Evolutionary conservation across 345 rosid genomes (phyloP), one percentile per base, ranked within the genome.

Genomic region (Lumnitzera littorea): DNA sequence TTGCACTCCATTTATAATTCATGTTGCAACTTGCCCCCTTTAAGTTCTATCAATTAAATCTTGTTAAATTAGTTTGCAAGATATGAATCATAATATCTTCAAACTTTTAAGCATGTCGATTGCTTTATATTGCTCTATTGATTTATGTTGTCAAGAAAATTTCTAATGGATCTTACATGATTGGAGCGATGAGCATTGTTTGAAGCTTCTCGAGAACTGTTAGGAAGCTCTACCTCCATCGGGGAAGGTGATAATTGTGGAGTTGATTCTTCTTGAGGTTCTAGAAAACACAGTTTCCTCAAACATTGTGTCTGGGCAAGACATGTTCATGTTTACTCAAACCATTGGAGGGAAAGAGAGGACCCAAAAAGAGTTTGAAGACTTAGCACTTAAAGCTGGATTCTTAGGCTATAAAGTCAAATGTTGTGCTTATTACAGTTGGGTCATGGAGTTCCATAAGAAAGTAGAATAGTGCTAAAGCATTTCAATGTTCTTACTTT

Each of bases 181-280:
- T 41, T 73, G 78, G 82, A 70, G 68, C 15, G 81, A 80, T 12
- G 80, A 78, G 53, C 68, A 63, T 9, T 80, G 88, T 57, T 20
- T 73, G 15, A 81, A 66, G 29, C 69, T 77, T 31, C 73, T 85
- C 15, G 70, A 67, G 17, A 79, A 79, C 11, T 80, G 91, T 25
- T 63, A 63, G 60, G 74, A 73, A 55, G 73, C 82, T 15, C 51
- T 80, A 5, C 82, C 84, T 0, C 9, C 55, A 1, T 53, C 60
- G 15, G 84, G 87, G 7, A 83, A 79, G 66, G 78, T 73, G 6
- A 71, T 81, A 14, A 24, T 84, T 5, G 69, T 64, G 53, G 79
- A 81, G 46, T 55, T 73, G 0, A 67, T 83, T 65, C 67, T 78
- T 46, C 78, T 86, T 2, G 53, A 60, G 51, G 27, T 50, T 1